Evolutionary conservation across 108 stramenopile genomes (phyloP).

Genomic region (Epithemia pelagica): DNA sequence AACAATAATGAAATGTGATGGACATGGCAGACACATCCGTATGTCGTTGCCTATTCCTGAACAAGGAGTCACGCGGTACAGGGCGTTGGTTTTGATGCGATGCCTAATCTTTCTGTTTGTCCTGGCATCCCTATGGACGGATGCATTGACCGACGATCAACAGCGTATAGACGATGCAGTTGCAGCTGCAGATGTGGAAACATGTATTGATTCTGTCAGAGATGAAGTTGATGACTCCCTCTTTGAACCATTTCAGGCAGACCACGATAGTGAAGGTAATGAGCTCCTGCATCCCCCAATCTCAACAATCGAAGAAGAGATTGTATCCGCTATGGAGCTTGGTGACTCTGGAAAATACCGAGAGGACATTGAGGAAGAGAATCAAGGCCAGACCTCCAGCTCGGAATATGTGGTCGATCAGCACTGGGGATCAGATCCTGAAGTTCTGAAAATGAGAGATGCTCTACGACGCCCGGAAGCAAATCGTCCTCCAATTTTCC

Average conservation of each 20-base stretch:
- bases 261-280: not conserved
- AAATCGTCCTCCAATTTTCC: slow-evolving; percentile 75
- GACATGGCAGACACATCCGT: no score
- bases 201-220: not conserved
- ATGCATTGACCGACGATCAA: no score
- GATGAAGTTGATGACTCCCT: slow-evolving; percentile 8
- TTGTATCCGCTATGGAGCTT: not conserved
- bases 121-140: no score
- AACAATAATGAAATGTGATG: no score
- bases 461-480: slow-evolving; percentile 23
- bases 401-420: slow-evolving; percentile 36
- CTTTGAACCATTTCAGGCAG: slow-evolving; percentile 8
- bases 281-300: slow-evolving; percentile 5
- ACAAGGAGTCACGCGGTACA: no score
- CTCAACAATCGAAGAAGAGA: slow-evolving; percentile 3
- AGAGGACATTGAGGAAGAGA: not conserved
- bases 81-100: no score
- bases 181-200: not conserved
- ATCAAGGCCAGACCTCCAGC: not conserved
- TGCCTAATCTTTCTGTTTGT: no score
- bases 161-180: not conserved
- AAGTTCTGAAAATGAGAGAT: slow-evolving; percentile 64
- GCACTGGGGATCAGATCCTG: slow-evolving; percentile 73
- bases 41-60: no score
- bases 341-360: not conserved